Conservation (phyloP, 1,139 yeast genomes). For the Candida sp. region DNA sequence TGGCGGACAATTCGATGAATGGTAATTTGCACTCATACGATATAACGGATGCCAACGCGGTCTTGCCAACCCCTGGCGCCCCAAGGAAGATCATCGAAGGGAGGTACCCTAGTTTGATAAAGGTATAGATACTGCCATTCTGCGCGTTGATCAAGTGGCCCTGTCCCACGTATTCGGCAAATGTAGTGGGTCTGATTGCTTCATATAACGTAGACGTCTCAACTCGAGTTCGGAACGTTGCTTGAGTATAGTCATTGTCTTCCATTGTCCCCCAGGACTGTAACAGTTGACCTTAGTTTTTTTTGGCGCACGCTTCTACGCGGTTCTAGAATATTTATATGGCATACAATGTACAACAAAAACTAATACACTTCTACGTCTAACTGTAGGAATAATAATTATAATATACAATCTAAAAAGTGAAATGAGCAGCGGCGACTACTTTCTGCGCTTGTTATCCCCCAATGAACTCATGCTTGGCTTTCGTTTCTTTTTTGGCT, state of each 20-base stretch:
- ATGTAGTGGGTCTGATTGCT: conserved; percentile 25
- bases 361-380: conserved; percentile 1
- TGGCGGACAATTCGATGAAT: conserved; percentile 46
- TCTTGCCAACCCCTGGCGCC: conserved; percentile 53
- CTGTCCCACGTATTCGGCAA: conserved; percentile 42
- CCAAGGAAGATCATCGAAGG: conserved; percentile 51
- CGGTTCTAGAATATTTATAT: neutral
- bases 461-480: conserved; percentile 18
- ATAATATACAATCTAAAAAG: neutral
- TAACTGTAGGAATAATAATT: neutral
- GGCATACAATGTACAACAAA: neutral
- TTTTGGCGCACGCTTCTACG: neutral
- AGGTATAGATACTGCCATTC: conserved; percentile 35
- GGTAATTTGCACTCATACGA: conserved; percentile 38
- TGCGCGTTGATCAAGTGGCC: conserved; percentile 30
- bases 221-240: neutral
- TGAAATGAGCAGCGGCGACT: neutral
- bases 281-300: neutral
- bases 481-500: conserved; percentile 23
- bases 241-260: neutral
- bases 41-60: conserved; percentile 44
- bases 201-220: conserved; percentile 11
- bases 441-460: conserved; percentile 17
- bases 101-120: conserved; percentile 38
- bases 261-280: neutral